phyloP scores from a whole-genome alignment of 768 basidiomycete species.

The Tulasnella sp. region DNA sequence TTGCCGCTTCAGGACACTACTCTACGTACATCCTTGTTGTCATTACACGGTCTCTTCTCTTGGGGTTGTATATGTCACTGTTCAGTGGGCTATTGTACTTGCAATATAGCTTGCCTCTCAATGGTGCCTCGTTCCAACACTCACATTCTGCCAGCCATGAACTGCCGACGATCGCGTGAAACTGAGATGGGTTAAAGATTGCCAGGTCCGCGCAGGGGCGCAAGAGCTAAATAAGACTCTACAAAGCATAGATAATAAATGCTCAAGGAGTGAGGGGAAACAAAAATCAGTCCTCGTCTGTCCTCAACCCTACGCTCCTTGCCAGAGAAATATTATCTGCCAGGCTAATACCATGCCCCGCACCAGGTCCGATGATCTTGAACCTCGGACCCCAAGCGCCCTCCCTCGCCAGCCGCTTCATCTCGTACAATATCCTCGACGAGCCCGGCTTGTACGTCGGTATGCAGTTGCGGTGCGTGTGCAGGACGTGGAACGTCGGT shows the following conservation, averaged over 20 bases:
- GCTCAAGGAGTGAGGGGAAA: neutral
- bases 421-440: neutral
- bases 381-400: neutral
- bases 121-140: neutral
- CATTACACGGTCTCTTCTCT: neutral
- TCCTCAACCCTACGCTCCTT: neutral
- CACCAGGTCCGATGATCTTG: neutral
- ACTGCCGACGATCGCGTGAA: neutral
- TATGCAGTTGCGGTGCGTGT: constrained; percentile 60
- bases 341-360: neutral
- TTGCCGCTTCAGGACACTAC: neutral
- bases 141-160: neutral
- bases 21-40: neutral
- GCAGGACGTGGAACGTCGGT: constrained; percentile 48
- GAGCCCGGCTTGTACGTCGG: constrained; percentile 73
- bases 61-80: neutral
- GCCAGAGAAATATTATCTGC: neutral
- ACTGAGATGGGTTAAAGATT: neutral
- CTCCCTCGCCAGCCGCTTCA: neutral
- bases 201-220: neutral
- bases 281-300: neutral
- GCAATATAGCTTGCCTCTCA: neutral
- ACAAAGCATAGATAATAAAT: neutral
- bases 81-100: neutral
- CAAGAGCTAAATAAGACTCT: neutral